A percentile compares a stretch with the other conserved stretches of the same genome.
These are phyloP conservation scores for Clonostachys rosea DNA, from an alignment of 2,329 filamentous ascomycete genomes.

Conservation along the genomic window DNA sequence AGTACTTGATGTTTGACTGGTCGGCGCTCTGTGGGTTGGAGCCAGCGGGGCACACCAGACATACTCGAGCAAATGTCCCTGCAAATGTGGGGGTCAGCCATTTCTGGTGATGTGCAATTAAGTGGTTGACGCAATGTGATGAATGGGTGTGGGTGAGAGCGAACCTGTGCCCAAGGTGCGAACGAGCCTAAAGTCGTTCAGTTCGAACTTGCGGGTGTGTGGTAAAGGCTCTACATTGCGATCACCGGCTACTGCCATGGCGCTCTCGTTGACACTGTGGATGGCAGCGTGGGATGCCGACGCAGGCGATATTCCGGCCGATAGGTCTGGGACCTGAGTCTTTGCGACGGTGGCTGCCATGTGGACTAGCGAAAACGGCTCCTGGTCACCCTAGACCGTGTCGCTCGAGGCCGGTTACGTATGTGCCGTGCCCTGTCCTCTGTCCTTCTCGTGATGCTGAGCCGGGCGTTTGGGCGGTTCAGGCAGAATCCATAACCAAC, in stretches of 20 bases:
- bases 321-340: conserved; percentile 15
- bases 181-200: conserved; percentile 63
- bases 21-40: conserved; percentile 22
- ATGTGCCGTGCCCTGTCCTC: no score
- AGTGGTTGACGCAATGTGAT: not conserved
- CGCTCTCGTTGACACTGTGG: not conserved
- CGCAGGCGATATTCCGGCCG: not conserved
- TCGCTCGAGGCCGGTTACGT: not conserved
- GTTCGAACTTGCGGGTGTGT: conserved; percentile 19
- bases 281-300: not conserved
- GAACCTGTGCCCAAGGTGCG: conserved; percentile 73
- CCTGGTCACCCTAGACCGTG: not conserved
- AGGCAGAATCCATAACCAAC: no score
- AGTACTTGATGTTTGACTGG: conserved; percentile 46
- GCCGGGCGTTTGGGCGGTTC: no score
- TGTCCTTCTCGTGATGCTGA: no score
- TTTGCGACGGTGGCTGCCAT: conserved; percentile 12
- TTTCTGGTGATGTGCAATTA: not conserved
- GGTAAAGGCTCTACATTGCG: conserved; percentile 9
- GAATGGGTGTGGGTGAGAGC: conserved; percentile 8
- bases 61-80: conserved; percentile 81
- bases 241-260: no score
- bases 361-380: not conserved
- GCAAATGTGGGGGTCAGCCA: not conserved
- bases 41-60: conserved; percentile 64